phyloP scores from a whole-genome alignment of 2,329 filamentous ascomycete species.

The Coniochaeta pulveracea region DNA sequence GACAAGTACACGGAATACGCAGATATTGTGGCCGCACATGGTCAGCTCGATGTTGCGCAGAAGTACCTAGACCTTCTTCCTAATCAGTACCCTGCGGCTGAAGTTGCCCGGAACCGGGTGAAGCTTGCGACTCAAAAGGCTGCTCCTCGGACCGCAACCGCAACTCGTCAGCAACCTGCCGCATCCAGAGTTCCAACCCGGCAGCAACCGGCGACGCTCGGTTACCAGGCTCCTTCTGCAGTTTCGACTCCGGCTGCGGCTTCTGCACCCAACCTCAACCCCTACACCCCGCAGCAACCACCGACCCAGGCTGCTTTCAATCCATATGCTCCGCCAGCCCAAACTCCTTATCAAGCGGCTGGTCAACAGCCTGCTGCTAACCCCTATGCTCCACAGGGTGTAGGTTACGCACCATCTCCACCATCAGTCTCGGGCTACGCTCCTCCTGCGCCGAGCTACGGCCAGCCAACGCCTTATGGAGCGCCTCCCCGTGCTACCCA shows the following conservation, averaged over 20 bases:
- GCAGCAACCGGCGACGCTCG: conserved; percentile 14
- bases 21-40: conserved; percentile 84
- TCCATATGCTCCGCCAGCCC: conserved; percentile 15
- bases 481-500: conserved; percentile 46
- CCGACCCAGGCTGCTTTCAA: conserved; percentile 15
- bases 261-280: conserved; percentile 14
- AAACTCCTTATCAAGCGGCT: conserved; percentile 24
- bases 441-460: conserved; percentile 30
- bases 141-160: conserved; percentile 23
- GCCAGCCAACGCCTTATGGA: conserved; percentile 22
- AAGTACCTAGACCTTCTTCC: conserved; percentile 87
- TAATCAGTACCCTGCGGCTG: conserved; percentile 70
- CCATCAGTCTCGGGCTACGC: conserved; percentile 36
- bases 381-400: conserved; percentile 32
- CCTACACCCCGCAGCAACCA: conserved; percentile 19
- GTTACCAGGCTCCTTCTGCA: conserved; percentile 40
- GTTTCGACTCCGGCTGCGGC: conserved; percentile 23
- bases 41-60: conserved; percentile 75
- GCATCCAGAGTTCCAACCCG: conserved; percentile 7
- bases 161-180: conserved; percentile 18
- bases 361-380: conserved; percentile 23
- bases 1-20: conserved; percentile 96
- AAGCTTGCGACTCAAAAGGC: conserved; percentile 64
- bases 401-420: conserved; percentile 10
- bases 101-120: conserved; percentile 76